These are phyloP conservation scores for Coniochaeta sp. DNA, from an alignment of 2,329 filamentous ascomycete species.

Conservation along the genomic window DNA sequence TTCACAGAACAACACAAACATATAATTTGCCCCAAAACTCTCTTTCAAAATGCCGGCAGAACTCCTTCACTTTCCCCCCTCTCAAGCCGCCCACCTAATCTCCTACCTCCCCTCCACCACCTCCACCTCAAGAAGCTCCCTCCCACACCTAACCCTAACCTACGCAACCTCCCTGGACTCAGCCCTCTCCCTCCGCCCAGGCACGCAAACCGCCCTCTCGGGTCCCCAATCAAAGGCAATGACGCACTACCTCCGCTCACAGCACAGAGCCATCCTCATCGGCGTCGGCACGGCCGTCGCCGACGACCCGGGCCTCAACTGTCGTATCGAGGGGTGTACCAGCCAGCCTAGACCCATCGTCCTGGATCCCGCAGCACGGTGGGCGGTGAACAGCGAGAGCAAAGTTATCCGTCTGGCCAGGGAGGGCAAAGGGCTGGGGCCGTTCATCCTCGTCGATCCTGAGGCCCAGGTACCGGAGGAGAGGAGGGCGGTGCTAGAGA, in stretches of 20 bases:
- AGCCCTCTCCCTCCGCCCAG: constrained; percentile 66
- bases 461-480: constrained; percentile 34
- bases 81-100: constrained; percentile 13
- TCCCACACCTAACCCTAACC: constrained; percentile 66
- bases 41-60: neutral
- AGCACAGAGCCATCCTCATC: constrained; percentile 77
- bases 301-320: constrained; percentile 82
- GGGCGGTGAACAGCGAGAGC: constrained; percentile 51
- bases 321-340: constrained; percentile 47
- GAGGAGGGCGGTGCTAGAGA: constrained; percentile 33
- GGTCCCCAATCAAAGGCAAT: constrained; percentile 80
- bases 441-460: constrained; percentile 58
- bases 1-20: too few relatives aligned
- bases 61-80: constrained; percentile 11
- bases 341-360: constrained; percentile 73
- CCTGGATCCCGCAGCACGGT: constrained; percentile 71
- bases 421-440: constrained; percentile 60
- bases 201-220: constrained; percentile 75
- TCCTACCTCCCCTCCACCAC: constrained; percentile 3
- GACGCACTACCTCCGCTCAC: constrained; percentile 82
- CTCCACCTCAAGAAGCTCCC: constrained; percentile 3
- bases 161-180: constrained; percentile 89
- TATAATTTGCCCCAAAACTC: too few relatives aligned
- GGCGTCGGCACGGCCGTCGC: constrained; percentile 78
- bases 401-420: constrained; percentile 60